Conservation (phyloP, 495 filamentous ascomycete species). For the Xylaria flabelliformis region DNA sequence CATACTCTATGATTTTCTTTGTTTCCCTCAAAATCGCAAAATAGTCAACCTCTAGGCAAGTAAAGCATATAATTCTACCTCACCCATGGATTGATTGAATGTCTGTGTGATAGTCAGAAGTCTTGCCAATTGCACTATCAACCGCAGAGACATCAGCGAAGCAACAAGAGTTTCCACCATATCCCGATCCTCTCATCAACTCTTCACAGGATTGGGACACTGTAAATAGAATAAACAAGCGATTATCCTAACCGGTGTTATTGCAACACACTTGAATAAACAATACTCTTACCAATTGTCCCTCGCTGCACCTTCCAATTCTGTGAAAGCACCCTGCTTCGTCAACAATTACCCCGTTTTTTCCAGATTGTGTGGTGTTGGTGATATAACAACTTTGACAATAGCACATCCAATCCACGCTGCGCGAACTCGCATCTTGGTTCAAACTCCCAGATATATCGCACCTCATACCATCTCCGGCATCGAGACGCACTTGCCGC, state of each 20-base stretch:
- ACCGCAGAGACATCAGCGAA: background rate
- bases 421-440: background rate
- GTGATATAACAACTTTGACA: background rate
- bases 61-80: background rate
- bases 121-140: background rate
- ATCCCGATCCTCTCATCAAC: background rate
- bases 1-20: background rate
- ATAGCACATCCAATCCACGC: background rate
- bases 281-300: background rate
- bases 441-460: background rate
- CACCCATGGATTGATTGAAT: too few species aligned
- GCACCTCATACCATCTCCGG: background rate
- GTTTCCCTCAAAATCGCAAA: background rate
- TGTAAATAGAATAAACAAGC: slow-evolving; percentile 5
- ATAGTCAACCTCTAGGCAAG: background rate
- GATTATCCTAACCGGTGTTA: background rate
- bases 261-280: background rate
- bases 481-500: background rate
- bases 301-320: background rate
- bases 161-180: slow-evolving; percentile 2
- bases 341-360: background rate
- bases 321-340: background rate
- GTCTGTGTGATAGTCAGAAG: background rate
- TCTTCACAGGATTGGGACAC: background rate
- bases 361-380: too few species aligned